A percentile compares a stretch with the other conserved stretches of the same genome.
Evolutionary conservation across 257 asterid genomes (phyloP).

Genomic region (Mentha longifolia): DNA sequence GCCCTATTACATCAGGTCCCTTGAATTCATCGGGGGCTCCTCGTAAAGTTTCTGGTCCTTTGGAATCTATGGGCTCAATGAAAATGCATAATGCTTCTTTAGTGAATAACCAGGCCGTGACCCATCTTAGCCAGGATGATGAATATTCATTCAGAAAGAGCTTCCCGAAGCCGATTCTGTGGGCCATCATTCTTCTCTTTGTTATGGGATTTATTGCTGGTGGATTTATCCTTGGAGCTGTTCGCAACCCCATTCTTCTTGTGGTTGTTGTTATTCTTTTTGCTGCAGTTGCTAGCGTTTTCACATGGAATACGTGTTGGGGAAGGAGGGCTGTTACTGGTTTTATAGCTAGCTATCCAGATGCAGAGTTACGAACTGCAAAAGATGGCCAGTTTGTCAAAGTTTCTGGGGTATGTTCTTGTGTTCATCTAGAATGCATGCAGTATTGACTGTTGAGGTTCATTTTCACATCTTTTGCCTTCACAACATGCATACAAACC

Average conservation of each 20-base stretch:
- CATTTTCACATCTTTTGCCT: neutral
- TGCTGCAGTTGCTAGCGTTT: slow-evolving; percentile 59
- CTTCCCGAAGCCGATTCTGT: slow-evolving; percentile 61
- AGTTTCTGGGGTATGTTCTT: slow-evolving; percentile 61
- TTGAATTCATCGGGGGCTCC: slow-evolving; percentile 69
- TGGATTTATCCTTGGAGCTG: slow-evolving; percentile 73
- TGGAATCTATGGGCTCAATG: slow-evolving; percentile 63
- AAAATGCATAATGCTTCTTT: slow-evolving; percentile 50
- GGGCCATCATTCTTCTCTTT: slow-evolving; percentile 69
- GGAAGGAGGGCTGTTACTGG: slow-evolving; percentile 70
- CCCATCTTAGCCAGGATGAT: slow-evolving; percentile 60
- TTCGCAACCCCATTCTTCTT: slow-evolving; percentile 65
- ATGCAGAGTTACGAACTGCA: slow-evolving; percentile 59
- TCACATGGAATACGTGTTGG: slow-evolving; percentile 68
- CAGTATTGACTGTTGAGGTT: neutral
- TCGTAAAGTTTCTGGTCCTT: slow-evolving; percentile 62
- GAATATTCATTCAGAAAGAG: slow-evolving; percentile 66
- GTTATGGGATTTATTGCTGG: slow-evolving; percentile 81
- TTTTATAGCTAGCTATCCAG: slow-evolving; percentile 54
- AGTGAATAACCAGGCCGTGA: slow-evolving; percentile 62
- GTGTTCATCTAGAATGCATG: slow-evolving; percentile 27
- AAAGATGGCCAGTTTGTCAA: slow-evolving; percentile 62
- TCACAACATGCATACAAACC: neutral
- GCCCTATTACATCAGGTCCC: slow-evolving; percentile 72
- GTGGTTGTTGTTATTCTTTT: slow-evolving; percentile 60